phyloP scores from a whole-genome alignment of 2,329 filamentous ascomycete genomes.

The Fusarium nurragi region DNA sequence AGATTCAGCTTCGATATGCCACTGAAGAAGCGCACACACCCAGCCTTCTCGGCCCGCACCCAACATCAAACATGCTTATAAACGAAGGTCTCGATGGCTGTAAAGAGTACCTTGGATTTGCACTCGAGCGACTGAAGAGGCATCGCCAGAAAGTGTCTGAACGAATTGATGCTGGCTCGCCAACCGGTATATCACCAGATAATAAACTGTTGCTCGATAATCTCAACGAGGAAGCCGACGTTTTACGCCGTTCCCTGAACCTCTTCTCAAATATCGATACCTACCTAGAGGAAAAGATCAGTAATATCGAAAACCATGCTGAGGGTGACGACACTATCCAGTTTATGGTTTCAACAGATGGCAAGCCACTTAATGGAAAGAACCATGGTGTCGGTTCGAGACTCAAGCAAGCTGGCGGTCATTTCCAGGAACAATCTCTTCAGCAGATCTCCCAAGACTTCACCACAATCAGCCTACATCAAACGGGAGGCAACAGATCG shows the following conservation, averaged over 20 bases:
- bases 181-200: neutral
- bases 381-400: conserved; percentile 27
- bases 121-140: neutral
- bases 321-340: conserved; percentile 33
- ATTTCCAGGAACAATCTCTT: conserved; percentile 28
- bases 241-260: neutral
- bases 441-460: conserved; percentile 29
- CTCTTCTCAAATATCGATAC: conserved; percentile 15
- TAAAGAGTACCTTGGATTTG: neutral
- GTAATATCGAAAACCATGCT: conserved; percentile 33
- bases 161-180: neutral
- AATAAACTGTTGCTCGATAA: neutral
- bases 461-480: neutral
- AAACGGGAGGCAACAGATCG: neutral
- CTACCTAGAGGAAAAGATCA: conserved; percentile 21
- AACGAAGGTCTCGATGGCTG: neutral
- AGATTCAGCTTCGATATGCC: conserved; percentile 18
- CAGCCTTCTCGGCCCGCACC: neutral
- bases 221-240: neutral
- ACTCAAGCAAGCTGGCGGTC: conserved; percentile 26
- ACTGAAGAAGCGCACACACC: neutral
- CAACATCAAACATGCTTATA: neutral
- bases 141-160: neutral
- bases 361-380: conserved; percentile 30
- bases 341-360: conserved; percentile 30